These are phyloP conservation scores for Thuja plicata DNA, from an alignment of 83 land plant species.

Conservation along the genomic window DNA sequence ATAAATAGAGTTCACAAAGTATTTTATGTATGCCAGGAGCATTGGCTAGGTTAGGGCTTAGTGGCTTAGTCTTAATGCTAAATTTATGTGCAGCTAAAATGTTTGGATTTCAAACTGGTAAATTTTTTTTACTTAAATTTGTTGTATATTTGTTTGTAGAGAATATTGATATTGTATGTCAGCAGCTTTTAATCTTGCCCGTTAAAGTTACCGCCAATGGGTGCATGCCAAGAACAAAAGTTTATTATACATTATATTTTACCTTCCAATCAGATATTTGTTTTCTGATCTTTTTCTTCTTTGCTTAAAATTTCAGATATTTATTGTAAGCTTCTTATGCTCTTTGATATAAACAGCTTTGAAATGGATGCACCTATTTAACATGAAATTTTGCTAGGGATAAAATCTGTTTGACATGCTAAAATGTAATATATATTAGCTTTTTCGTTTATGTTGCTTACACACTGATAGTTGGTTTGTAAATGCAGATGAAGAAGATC, in stretches of 20 bases:
- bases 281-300: background rate
- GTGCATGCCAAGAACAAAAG: background rate
- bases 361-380: background rate
- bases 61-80: background rate
- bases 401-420: background rate
- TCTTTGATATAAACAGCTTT: background rate
- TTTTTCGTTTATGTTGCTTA: background rate
- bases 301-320: background rate
- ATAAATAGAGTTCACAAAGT: background rate
- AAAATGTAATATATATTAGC: background rate
- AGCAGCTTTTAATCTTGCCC: background rate
- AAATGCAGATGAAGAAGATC: conserved; percentile 77
- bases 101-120: background rate
- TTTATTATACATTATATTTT: background rate
- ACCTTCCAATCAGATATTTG: background rate
- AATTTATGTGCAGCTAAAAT: background rate
- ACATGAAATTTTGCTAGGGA: background rate
- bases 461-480: background rate
- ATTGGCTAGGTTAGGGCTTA: background rate
- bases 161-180: background rate
- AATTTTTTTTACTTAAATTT: background rate
- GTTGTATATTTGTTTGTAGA: background rate
- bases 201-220: background rate
- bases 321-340: background rate
- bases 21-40: background rate